These are phyloP conservation scores for Aspergillus sclerotialis DNA, from an alignment of 2,329 filamentous ascomycete species.

Conservation along the genomic window DNA sequence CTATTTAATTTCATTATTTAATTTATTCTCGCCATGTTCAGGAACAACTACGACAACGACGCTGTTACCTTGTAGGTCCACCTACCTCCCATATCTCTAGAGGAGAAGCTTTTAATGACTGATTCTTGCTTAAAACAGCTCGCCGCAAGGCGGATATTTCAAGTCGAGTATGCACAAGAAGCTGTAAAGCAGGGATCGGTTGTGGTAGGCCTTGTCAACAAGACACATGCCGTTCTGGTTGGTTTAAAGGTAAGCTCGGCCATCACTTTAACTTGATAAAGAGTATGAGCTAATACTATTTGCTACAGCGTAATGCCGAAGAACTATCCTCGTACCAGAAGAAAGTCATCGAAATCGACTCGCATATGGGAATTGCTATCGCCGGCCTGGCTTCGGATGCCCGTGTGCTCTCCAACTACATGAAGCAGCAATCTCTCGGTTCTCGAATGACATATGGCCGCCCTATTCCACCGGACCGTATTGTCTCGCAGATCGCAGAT, in stretches of 20 bases:
- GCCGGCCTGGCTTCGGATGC: conserved; percentile 95
- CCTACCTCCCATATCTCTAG: conserved; percentile 31
- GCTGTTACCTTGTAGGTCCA: conserved; percentile 84
- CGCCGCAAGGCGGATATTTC: conserved; percentile 99
- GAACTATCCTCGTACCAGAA: conserved; percentile 99
- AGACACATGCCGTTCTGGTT: conserved; percentile 92
- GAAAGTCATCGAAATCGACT: conserved; percentile 95
- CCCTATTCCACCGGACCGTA: conserved; percentile 79
- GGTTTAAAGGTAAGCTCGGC: conserved; percentile 71
- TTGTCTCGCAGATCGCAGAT: conserved; percentile 87
- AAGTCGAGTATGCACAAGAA: conserved; percentile 98
- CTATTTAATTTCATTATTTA: conserved; percentile 3
- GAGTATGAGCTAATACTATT: not conserved
- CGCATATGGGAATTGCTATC: conserved; percentile 91
- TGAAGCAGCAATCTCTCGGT: conserved; percentile 97
- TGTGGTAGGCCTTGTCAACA: conserved; percentile 93
- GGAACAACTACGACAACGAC: conserved; percentile 99
- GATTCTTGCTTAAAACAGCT: conserved; percentile 51
- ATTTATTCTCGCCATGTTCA: conserved; percentile 62
- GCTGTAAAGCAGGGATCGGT: conserved; percentile 99
- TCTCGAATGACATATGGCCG: conserved; percentile 95
- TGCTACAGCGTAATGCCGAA: conserved; percentile 94
- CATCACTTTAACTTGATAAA: not conserved
- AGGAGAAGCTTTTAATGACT: conserved; percentile 10
- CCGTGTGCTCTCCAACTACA: conserved; percentile 99